Evolutionary conservation across 176 grass and related monocot species (phyloP).

Genomic region (Saccharum officinarum): DNA sequence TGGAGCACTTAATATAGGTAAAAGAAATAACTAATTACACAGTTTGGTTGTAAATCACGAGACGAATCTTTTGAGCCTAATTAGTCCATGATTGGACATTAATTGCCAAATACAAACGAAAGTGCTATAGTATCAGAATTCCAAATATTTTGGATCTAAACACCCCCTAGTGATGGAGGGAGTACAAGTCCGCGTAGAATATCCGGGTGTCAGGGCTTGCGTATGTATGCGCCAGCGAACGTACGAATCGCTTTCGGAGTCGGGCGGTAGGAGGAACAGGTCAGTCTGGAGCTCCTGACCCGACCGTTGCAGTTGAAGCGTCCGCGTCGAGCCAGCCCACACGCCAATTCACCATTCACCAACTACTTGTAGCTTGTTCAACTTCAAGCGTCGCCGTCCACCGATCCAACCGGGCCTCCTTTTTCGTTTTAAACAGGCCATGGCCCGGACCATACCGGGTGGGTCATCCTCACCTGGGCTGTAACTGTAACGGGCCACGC

Average conservation of each 20-base stretch:
- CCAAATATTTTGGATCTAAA: too few species aligned
- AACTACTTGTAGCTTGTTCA: not conserved
- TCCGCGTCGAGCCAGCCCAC: constrained; percentile 2
- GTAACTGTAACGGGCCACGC: too few species aligned
- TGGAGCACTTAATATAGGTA: too few species aligned
- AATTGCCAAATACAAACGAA: too few species aligned
- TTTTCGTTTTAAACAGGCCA: not conserved
- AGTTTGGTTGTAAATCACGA: too few species aligned
- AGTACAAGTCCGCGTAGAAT: not conserved
- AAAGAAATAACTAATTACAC: too few species aligned
- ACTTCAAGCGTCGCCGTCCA: not conserved
- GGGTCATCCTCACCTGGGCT: not conserved
- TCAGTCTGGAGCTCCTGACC: not conserved
- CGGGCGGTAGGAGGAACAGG: not conserved
- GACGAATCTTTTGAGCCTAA: too few species aligned
- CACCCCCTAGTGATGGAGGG: too few species aligned
- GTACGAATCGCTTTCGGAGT: constrained; percentile 1
- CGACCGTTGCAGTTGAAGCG: not conserved
- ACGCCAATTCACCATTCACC: not conserved
- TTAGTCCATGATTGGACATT: too few species aligned
- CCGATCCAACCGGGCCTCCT: not conserved
- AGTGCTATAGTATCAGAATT: too few species aligned
- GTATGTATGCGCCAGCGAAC: not conserved
- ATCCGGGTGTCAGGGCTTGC: constrained; percentile 16
- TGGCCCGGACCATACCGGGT: too few species aligned